Evolutionary conservation across 2,329 filamentous ascomycete species (phyloP).

Genomic region (Penicillium sp.): DNA sequence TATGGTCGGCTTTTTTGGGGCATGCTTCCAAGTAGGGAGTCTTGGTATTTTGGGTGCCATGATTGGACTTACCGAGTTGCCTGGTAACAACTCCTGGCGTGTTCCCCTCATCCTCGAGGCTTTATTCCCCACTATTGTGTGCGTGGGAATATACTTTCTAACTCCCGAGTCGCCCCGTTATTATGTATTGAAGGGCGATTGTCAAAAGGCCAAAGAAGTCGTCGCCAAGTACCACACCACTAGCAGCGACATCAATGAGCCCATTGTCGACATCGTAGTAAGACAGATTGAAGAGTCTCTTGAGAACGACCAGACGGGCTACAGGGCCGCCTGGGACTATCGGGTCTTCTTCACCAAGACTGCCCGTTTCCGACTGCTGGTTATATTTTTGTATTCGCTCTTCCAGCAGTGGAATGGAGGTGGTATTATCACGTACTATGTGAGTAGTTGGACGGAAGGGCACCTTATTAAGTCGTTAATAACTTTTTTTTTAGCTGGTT

Average conservation of each 20-base stretch:
- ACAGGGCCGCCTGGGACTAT: conserved; percentile 46
- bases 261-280: conserved; percentile 44
- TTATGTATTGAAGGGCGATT: conserved; percentile 34
- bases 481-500: conserved; percentile 21
- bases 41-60: conserved; percentile 45
- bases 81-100: conserved; percentile 40
- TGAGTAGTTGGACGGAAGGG: conserved; percentile 12
- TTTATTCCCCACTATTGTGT: conserved; percentile 48
- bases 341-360: conserved; percentile 47
- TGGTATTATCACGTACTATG: conserved; percentile 46
- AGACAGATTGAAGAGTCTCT: conserved; percentile 47
- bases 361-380: conserved; percentile 45
- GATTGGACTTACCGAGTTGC: conserved; percentile 42
- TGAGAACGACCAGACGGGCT: conserved; percentile 39
- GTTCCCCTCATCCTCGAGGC: conserved; percentile 47
- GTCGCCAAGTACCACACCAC: conserved; percentile 46
- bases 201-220: conserved; percentile 34
- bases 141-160: conserved; percentile 42
- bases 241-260: conserved; percentile 38
- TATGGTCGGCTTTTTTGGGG: conserved; percentile 49
- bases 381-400: conserved; percentile 46
- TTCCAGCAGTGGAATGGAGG: conserved; percentile 51
- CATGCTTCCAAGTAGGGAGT: conserved; percentile 48
- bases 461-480: background rate
- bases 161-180: conserved; percentile 40